These are phyloP conservation scores for Orbilia ellipsospora DNA, from an alignment of 2,329 filamentous ascomycete genomes.

Conservation along the genomic window DNA sequence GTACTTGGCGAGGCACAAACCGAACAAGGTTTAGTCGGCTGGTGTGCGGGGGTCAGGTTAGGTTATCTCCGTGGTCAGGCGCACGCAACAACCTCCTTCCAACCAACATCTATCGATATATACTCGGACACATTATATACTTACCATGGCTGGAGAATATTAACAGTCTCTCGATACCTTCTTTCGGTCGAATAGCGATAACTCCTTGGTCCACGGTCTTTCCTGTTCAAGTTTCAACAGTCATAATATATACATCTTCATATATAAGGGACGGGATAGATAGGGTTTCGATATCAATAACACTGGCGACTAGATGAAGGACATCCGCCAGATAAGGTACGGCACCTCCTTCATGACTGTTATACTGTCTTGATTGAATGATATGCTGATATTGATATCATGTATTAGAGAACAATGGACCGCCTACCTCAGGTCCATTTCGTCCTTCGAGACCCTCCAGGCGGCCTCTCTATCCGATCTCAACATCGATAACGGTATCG, in stretches of 20 bases:
- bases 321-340: constrained; percentile 50
- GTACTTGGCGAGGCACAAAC: too few species aligned
- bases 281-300: neutral
- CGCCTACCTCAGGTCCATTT: constrained; percentile 45
- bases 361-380: too few species aligned
- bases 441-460: constrained; percentile 53
- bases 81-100: neutral
- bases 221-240: too few species aligned
- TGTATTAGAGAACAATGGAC: constrained; percentile 43
- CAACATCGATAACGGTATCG: constrained; percentile 46
- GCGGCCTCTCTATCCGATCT: constrained; percentile 50
- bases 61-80: constrained; percentile 10
- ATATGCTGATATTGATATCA: neutral
- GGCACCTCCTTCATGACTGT: neutral
- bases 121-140: too few species aligned
- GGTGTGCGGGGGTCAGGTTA: neutral
- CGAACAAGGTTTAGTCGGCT: too few species aligned
- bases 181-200: too few species aligned
- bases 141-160: too few species aligned
- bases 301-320: constrained; percentile 45
- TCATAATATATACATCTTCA: too few species aligned
- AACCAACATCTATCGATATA: neutral
- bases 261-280: too few species aligned
- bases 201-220: too few species aligned
- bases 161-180: too few species aligned